These are phyloP conservation scores for Sclerotinia subarctica DNA, from an alignment of 2,329 filamentous ascomycete genomes.

Conservation along the genomic window DNA sequence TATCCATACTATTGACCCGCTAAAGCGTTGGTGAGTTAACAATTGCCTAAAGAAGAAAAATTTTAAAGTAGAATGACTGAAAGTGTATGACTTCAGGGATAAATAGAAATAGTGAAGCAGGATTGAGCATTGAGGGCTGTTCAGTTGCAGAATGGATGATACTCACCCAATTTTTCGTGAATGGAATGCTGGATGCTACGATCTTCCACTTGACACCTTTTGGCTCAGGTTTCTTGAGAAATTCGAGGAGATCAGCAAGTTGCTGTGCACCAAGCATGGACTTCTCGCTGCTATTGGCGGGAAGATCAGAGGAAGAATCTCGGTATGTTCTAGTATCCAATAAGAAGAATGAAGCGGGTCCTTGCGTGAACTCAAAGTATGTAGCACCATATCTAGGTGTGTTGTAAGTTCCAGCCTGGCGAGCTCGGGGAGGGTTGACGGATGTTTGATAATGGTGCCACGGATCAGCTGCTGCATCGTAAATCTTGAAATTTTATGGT, in stretches of 20 bases:
- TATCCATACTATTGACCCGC: constrained; percentile 78
- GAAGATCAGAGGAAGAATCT: constrained; percentile 58
- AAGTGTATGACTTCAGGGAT: neutral
- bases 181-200: constrained; percentile 83
- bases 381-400: constrained; percentile 56
- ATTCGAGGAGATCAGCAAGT: constrained; percentile 73
- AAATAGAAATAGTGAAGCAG: neutral
- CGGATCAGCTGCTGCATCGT: constrained; percentile 49
- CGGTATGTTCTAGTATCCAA: constrained; percentile 88
- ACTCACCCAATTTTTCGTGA: constrained; percentile 88
- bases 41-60: neutral
- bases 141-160: neutral
- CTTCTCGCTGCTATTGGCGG: constrained; percentile 63
- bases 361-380: constrained; percentile 86
- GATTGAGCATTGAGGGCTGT: neutral
- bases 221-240: constrained; percentile 69
- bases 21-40: neutral
- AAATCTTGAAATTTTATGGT: constrained; percentile 1
- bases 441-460: constrained; percentile 83
- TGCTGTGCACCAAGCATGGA: constrained; percentile 85
- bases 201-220: constrained; percentile 89
- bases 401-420: constrained; percentile 45
- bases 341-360: constrained; percentile 91
- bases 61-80: neutral
- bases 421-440: constrained; percentile 73